Base-by-base conservation (phyloP, 2,329 filamentous ascomycete genomes). In the Massarina eburnea region DNA sequence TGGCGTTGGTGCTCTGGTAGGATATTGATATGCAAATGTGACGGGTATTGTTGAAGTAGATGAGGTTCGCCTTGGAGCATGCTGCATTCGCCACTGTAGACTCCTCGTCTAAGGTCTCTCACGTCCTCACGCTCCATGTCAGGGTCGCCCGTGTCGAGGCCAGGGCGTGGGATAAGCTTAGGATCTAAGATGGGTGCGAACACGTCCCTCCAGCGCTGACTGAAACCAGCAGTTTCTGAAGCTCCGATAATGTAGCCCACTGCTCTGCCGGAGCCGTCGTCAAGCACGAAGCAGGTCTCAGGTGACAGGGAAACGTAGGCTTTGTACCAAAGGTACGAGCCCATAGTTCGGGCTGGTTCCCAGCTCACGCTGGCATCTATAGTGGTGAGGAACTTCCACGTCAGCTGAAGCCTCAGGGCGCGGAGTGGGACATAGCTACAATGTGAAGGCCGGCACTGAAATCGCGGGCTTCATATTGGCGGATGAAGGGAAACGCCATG, bases 181-280 rank as follows among this genome's bases (percentile, higher is more conserved):
- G 40, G 38, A n/a, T 64, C 52, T 12, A 71, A 45, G 10, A 35
- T 43, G 1, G 61, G 58, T 18, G 58, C 45, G 35, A 69, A 68
- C 7, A 54, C 52, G 3, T 57, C 34, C n/a, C 49, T 55, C 61
- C 64, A 71, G 26, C 49, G 51, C 21, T 55, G 35, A 2, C 55
- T 52, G 30, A 71, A 68, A 3, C 30, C 29, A 4, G 39, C 18
- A 0, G 67, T 71, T 38, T 60, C 48, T 4, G 59, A 41, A 0
- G 67, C 59, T 9, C 68, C 69, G 36, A 72, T 64, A 20, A 69
- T 67, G 46, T 72, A 73, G n/a, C 69, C 68, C 4, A 71, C 63
- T 0, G 61, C 63, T 15, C 53, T 50, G 1, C 65, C 67, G 14
- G 47, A 39, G 22, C 62, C 64, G 41, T 62, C 55, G 38, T 71